phyloP scores from a whole-genome alignment of 768 basidiomycete species.

The Auriscalpium microsporum region DNA sequence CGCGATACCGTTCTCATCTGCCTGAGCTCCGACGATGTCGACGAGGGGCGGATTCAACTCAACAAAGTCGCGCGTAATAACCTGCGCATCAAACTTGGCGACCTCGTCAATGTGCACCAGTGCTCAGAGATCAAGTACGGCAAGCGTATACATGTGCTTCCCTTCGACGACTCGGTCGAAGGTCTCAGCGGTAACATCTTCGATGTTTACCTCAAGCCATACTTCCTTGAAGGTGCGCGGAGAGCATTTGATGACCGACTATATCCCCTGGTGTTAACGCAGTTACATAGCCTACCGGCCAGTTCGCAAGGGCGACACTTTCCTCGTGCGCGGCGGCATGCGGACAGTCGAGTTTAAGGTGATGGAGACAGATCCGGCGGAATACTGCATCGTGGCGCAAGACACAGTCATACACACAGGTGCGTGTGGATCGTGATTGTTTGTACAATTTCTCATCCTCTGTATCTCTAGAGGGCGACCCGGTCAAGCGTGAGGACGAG shows the following conservation, averaged over 20 bases:
- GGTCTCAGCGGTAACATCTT: slow-evolving; percentile 97
- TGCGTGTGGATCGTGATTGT: slow-evolving; percentile 20
- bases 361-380: slow-evolving; percentile 94
- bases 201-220: slow-evolving; percentile 97
- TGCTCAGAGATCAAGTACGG: slow-evolving; percentile 99
- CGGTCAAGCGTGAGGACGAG: slow-evolving; percentile 97
- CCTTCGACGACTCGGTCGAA: slow-evolving; percentile 97
- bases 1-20: slow-evolving; percentile 97
- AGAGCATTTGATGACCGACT: not conserved
- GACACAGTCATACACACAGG: slow-evolving; percentile 96
- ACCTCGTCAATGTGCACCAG: slow-evolving; percentile 91
- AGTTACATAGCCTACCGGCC: slow-evolving; percentile 55
- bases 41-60: slow-evolving; percentile 95
- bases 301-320: slow-evolving; percentile 95
- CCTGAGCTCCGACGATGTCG: slow-evolving; percentile 90
- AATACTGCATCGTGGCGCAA: slow-evolving; percentile 98
- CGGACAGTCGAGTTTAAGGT: slow-evolving; percentile 99
- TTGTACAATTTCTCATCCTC: slow-evolving; percentile 1
- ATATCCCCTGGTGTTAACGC: not conserved
- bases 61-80: slow-evolving; percentile 99
- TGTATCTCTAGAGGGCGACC: slow-evolving; percentile 75
- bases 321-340: slow-evolving; percentile 98
- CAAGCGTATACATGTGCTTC: slow-evolving; percentile 92
- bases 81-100: slow-evolving; percentile 93
- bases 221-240: slow-evolving; percentile 85